Evolutionary conservation across 345 rosid species (phyloP).

Genomic region (Gynandropsis gynandra): DNA sequence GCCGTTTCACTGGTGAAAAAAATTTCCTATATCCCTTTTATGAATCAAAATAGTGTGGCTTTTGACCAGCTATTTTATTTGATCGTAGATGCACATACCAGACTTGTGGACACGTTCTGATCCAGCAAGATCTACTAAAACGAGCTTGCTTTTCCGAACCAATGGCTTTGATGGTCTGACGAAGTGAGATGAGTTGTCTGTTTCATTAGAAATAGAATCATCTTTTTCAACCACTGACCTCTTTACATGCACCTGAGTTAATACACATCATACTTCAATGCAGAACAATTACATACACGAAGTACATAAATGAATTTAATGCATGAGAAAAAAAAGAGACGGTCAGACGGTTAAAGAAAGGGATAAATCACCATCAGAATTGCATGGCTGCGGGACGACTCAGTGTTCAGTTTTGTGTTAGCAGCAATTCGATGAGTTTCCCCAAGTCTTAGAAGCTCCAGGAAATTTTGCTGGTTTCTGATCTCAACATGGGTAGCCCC

Average conservation of each 20-base stretch:
- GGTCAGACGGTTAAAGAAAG: conserved; percentile 8
- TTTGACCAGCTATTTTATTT: conserved; percentile 11
- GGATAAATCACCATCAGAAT: conserved; percentile 65
- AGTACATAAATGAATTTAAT: background rate
- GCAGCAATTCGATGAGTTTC: conserved; percentile 96
- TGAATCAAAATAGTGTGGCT: conserved; percentile 5
- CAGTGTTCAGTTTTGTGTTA: conserved; percentile 86
- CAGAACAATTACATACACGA: conserved; percentile 14
- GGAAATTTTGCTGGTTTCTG: conserved; percentile 66
- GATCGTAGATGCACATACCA: conserved; percentile 35
- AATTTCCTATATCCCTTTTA: no score
- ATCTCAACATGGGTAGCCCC: conserved; percentile 77
- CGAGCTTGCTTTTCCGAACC: conserved; percentile 84
- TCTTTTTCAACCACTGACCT: conserved; percentile 62
- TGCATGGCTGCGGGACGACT: conserved; percentile 99
- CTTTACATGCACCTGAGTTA: conserved; percentile 74
- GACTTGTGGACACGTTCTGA: conserved; percentile 98
- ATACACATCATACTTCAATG: conserved; percentile 17
- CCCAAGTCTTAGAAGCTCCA: conserved; percentile 72
- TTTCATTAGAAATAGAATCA: conserved; percentile 47
- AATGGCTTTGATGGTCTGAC: conserved; percentile 66
- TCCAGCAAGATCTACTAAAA: conserved; percentile 94
- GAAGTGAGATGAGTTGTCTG: conserved; percentile 47
- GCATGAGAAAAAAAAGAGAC: conserved; percentile 1
- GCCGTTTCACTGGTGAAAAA: conserved; percentile 6